Evolutionary conservation across 176 grass and related monocot genomes (phyloP).

Genomic region (Elaeis guineensis): DNA sequence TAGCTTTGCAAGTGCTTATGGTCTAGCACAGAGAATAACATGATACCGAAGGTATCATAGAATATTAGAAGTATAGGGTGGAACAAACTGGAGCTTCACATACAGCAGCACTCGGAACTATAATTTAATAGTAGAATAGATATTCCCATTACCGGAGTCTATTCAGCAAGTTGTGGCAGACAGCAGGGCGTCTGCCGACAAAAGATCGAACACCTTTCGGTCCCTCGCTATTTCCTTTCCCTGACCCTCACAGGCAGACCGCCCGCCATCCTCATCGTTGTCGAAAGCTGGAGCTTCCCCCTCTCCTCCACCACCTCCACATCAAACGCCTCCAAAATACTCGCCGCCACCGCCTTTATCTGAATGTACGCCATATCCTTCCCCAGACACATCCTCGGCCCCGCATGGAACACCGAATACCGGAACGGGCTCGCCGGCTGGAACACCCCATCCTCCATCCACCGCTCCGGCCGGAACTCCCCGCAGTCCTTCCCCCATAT

Average conservation of each 20-base stretch:
- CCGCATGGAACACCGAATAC: constrained; percentile 23
- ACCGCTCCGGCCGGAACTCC: constrained; percentile 30
- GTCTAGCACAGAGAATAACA: too few relatives aligned
- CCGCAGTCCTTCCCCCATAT: constrained; percentile 29
- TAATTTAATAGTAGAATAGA: too few relatives aligned
- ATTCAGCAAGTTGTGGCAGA: too few relatives aligned
- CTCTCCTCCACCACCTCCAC: constrained; percentile 12
- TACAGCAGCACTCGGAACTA: too few relatives aligned
- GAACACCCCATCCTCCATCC: constrained; percentile 24
- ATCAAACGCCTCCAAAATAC: constrained; percentile 31
- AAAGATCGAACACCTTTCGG: too few relatives aligned
- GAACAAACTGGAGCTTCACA: too few relatives aligned
- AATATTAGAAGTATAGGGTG: too few relatives aligned
- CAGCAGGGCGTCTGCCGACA: too few relatives aligned
- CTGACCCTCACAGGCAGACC: constrained; percentile 27
- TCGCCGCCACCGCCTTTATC: constrained; percentile 30
- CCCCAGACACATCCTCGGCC: constrained; percentile 29
- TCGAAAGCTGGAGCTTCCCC: constrained; percentile 8
- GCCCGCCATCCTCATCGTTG: constrained; percentile 23
- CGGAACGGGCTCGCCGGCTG: constrained; percentile 22
- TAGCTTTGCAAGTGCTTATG: too few relatives aligned
- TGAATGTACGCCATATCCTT: constrained; percentile 42
- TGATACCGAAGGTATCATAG: too few relatives aligned
- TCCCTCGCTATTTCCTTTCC: neutral
- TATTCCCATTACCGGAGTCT: too few relatives aligned